A percentile compares a stretch with the other conserved stretches of the same genome.
Evolutionary conservation across 441 rosid genomes (phyloP).

Genomic region (Bocquillonia castaneifolia): DNA sequence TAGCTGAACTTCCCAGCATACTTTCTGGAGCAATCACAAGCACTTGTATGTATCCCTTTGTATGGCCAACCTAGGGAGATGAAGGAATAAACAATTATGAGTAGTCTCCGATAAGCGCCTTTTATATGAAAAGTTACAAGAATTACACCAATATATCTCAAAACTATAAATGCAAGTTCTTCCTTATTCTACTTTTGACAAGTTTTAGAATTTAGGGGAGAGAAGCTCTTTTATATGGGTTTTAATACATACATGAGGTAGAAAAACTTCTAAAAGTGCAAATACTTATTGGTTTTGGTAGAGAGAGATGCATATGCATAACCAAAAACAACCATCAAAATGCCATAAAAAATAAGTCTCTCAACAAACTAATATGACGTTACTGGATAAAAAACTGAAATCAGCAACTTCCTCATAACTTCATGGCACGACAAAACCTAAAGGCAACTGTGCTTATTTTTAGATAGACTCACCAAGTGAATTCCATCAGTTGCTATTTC

Average conservation of each 20-base stretch:
- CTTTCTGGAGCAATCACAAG: constrained; percentile 63
- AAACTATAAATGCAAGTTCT: background rate
- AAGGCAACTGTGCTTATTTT: constrained; percentile 4
- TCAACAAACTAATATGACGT: background rate
- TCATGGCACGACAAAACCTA: constrained; percentile 2
- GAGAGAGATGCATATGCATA: background rate
- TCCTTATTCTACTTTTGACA: background rate
- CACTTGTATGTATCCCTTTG: constrained; percentile 88
- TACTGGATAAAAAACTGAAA: background rate
- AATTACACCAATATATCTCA: background rate
- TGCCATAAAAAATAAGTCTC: background rate
- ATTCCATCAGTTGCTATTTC: constrained; percentile 79
- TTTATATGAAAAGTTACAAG: too few species aligned
- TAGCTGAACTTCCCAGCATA: constrained; percentile 69
- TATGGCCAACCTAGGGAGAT: constrained; percentile 79
- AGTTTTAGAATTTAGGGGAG: background rate
- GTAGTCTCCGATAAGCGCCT: too few species aligned
- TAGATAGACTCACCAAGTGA: constrained; percentile 62
- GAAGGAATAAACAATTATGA: constrained; percentile 9
- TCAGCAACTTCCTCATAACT: background rate
- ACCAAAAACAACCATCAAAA: background rate
- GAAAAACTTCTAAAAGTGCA: background rate
- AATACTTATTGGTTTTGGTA: background rate
- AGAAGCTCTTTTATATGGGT: background rate
- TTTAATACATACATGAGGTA: background rate